These are phyloP conservation scores for Cardiospermum halicacabum DNA, from an alignment of 345 rosid species.

Conservation along the genomic window DNA sequence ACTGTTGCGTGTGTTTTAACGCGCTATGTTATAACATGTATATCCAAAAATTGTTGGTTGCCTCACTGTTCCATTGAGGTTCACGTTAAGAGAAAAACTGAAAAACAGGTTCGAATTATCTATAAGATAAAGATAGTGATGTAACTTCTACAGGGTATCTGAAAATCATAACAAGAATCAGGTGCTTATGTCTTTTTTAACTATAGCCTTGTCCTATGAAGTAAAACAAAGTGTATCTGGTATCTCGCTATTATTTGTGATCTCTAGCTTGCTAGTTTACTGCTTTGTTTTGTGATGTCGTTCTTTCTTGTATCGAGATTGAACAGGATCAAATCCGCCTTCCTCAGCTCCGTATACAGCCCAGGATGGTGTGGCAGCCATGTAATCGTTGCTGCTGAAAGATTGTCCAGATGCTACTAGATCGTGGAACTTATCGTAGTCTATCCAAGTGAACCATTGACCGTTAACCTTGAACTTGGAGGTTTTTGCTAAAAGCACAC, in stretches of 20 bases:
- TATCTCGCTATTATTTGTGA: conserved; percentile 2
- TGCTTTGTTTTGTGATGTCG: conserved; percentile 67
- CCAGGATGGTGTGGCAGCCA: conserved; percentile 90
- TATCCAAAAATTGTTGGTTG: too few relatives aligned
- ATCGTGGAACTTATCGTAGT: conserved; percentile 91
- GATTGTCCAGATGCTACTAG: conserved; percentile 87
- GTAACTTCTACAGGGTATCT: background rate
- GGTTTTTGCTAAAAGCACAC: conserved; percentile 86
- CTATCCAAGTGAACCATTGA: conserved; percentile 94
- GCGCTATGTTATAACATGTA: too few relatives aligned
- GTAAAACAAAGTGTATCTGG: conserved; percentile 5
- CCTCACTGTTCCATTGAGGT: too few relatives aligned
- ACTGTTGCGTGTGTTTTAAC: too few relatives aligned
- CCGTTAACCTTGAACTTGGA: conserved; percentile 81
- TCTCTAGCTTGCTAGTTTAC: conserved; percentile 27
- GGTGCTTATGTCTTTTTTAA: background rate
- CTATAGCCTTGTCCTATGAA: conserved; percentile 12
- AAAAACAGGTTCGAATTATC: too few relatives aligned
- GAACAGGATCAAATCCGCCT: conserved; percentile 94
- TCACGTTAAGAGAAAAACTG: too few relatives aligned
- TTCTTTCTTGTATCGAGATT: conserved; percentile 73
- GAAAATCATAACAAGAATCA: background rate
- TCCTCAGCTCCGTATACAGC: conserved; percentile 92
- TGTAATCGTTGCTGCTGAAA: conserved; percentile 73
- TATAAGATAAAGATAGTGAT: background rate